These are phyloP conservation scores for Helianthus annuus DNA, from an alignment of 129 eudicot genomes.

Conservation along the genomic window HanXRQr2.0-SUNRISE NC_035433.2:106170901-106171400, in stretches of 20 bases:
- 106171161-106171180: neutral
- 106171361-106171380: neutral
- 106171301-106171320: no score
- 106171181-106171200: constrained; percentile 1
- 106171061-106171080: constrained; percentile 16
- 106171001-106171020: no score
- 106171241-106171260: neutral
- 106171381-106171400: neutral
- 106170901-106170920: constrained; percentile 67
- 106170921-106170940: constrained; percentile 68
- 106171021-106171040: neutral
- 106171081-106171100: neutral
- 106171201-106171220: constrained; percentile 10
- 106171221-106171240: neutral
- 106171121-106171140: neutral
- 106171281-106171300: no score
- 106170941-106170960: constrained; percentile 85
- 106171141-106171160: neutral
- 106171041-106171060: neutral
- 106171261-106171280: neutral
- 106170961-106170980: constrained; percentile 85
- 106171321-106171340: neutral
- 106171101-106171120: neutral
- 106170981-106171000: constrained; percentile 84
- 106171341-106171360: neutral